Evolutionary conservation across 805 yeast genomes (phyloP), one percentile per base, ranked within the genome.

Genomic region (Candida bentonensis): DNA sequence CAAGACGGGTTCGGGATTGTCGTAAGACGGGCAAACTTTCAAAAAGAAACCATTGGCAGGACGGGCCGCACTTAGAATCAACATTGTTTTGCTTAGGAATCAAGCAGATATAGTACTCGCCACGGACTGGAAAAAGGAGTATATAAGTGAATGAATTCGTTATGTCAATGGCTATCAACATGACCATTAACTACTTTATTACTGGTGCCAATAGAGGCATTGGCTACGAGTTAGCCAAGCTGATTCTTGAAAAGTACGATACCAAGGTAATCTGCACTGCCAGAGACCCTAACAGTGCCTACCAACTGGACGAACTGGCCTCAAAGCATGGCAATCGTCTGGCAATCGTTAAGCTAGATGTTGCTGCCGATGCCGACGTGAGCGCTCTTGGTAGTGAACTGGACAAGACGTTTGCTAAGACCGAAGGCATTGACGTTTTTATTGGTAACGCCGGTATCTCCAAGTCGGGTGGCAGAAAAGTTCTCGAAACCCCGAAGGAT

Each of bases 151-250:
- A n/a, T n/a, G n/a, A n/a, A n/a, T n/a, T n/a, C n/a, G n/a, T n/a
- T n/a, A n/a, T n/a, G n/a, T n/a, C n/a, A n/a, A n/a, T n/a, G n/a
- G n/a, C n/a, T n/a, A n/a, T n/a, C n/a, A n/a, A n/a, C n/a, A n/a
- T n/a, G n/a, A 25, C 27, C 7, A 25, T 25, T 7, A 25, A 25
- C 13, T 64, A 64, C 50, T 55, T 62, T n/a, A 47, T 64, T 41
- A 53, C 64, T 13, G 69, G 70, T 22, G 63, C 63, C 23, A 58
- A 58, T 44, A 53, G 64, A 41, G 69, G 69, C 2, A 62, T 66
- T 44, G 69, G 69, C 2, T 55, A 56, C 21, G 53, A 43, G 3
- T 33, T 65, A 3, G 65, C 55, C 26, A 54, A 59, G 42, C 49
- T 47, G 30, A 44, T 63, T 21, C 50, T 58, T 26, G 43, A 46